Evolutionary conservation across 495 filamentous ascomycete genomes (phyloP).

Genomic region (Penicillium coffeae): DNA sequence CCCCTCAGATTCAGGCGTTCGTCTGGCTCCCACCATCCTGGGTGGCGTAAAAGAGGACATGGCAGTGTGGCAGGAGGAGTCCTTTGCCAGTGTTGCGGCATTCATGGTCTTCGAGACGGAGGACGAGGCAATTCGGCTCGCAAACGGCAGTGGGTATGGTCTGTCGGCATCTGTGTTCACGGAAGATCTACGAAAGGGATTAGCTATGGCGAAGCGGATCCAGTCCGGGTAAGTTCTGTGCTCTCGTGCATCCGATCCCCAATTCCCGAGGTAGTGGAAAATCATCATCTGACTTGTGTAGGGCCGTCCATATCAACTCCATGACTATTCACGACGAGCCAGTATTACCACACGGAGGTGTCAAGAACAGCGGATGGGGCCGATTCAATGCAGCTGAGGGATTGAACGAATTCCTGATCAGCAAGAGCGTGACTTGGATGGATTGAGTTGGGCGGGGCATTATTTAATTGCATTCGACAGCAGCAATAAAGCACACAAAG

Average conservation of each 20-base stretch:
- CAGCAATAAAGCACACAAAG: no score
- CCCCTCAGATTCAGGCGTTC: constrained; percentile 45
- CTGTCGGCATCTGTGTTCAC: constrained; percentile 47
- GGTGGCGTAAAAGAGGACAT: constrained; percentile 64
- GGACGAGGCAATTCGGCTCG: constrained; percentile 44
- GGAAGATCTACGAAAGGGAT: constrained; percentile 38
- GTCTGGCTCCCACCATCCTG: constrained; percentile 68
- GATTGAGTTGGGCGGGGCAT: constrained; percentile 14
- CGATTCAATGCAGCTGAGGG: constrained; percentile 54
- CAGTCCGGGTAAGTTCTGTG: constrained; percentile 38
- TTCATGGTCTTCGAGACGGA: constrained; percentile 41
- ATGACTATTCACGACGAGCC: constrained; percentile 87
- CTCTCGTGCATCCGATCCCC: not conserved
- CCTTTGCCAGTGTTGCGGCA: constrained; percentile 70
- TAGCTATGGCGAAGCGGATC: constrained; percentile 42
- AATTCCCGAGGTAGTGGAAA: not conserved
- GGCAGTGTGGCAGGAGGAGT: constrained; percentile 74
- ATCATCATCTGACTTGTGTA: constrained; percentile 9
- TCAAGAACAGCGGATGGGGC: constrained; percentile 81
- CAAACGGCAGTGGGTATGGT: constrained; percentile 47
- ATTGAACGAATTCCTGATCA: constrained; percentile 70
- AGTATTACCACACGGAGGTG: constrained; percentile 74
- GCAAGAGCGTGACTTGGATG: constrained; percentile 79
- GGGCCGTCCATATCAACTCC: constrained; percentile 80
- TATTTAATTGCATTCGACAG: not conserved